Conservation (phyloP, 1,284 basidiomycete species). For the Ceratobasidium papillatum region DNA sequence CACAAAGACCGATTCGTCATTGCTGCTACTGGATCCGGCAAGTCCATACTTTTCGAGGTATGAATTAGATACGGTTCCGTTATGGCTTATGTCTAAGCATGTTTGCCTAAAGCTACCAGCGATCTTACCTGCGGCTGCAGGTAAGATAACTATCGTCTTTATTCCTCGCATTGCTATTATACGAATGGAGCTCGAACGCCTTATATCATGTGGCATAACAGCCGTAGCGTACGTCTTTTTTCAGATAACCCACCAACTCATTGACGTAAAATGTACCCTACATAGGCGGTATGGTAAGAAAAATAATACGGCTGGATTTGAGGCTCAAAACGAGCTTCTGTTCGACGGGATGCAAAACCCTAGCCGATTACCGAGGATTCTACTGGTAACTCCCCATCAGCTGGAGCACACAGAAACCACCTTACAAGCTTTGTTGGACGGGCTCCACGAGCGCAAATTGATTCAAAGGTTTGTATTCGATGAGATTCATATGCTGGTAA, state of each 20-base stretch:
- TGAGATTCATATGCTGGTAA: constrained; percentile 39
- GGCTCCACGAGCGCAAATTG: constrained; percentile 15
- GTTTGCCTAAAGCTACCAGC: constrained; percentile 18
- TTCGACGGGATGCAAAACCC: neutral
- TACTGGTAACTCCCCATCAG: constrained; percentile 22
- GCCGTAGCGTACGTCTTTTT: constrained; percentile 13
- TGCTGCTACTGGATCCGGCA: constrained; percentile 36
- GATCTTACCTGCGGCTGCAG: constrained; percentile 9
- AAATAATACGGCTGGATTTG: neutral
- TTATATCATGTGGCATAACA: constrained; percentile 10
- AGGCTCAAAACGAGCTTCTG: constrained; percentile 4
- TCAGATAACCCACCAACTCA: neutral
- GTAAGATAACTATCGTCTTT: constrained; percentile 27
- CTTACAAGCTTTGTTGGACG: constrained; percentile 4
- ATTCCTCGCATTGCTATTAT: constrained; percentile 37
- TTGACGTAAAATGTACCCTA: neutral
- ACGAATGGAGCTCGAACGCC: neutral
- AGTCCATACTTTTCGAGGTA: constrained; percentile 36
- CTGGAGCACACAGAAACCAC: constrained; percentile 20
- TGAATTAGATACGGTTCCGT: neutral
- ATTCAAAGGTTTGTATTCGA: constrained; percentile 33
- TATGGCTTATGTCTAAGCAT: neutral
- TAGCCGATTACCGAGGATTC: neutral
- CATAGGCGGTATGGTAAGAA: constrained; percentile 15
- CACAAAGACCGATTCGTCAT: constrained; percentile 32